phyloP scores from a whole-genome alignment of 2,329 filamentous ascomycete genomes.

The Alternaria sp. region DNA sequence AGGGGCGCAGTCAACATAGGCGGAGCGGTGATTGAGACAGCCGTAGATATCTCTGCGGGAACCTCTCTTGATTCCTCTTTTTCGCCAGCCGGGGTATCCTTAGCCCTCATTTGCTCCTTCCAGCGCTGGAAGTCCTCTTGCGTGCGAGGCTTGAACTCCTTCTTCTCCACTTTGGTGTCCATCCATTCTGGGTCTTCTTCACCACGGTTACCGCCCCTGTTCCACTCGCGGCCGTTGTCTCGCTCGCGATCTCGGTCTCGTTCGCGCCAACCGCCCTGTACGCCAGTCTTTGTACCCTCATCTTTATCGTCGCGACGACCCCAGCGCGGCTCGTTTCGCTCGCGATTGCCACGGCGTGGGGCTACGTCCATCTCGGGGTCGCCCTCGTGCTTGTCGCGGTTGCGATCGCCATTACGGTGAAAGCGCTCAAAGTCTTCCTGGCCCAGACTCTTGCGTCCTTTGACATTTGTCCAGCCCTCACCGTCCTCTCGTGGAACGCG shows the following conservation, averaged over 20 bases:
- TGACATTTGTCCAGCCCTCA: constrained; percentile 77
- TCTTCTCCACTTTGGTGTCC: constrained; percentile 69
- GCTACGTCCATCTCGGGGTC: constrained; percentile 53
- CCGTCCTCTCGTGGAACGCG: constrained; percentile 59
- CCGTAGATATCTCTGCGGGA: constrained; percentile 24
- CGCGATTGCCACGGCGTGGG: constrained; percentile 67
- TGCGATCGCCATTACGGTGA: constrained; percentile 59
- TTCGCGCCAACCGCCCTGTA: constrained; percentile 66
- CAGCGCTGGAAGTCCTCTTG: constrained; percentile 93
- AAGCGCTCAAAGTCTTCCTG: constrained; percentile 75
- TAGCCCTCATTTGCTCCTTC: constrained; percentile 87
- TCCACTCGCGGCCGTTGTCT: constrained; percentile 61
- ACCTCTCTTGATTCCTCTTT: constrained; percentile 49
- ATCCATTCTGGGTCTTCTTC: constrained; percentile 86
- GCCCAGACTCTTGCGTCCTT: constrained; percentile 75
- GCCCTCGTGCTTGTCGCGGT: constrained; percentile 57
- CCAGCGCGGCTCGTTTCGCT: constrained; percentile 75
- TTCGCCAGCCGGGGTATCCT: constrained; percentile 56
- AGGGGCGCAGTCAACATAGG: constrained; percentile 50
- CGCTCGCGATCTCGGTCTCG: constrained; percentile 43
- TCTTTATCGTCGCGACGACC: constrained; percentile 65
- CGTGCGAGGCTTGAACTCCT: constrained; percentile 74
- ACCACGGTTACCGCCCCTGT: constrained; percentile 59
- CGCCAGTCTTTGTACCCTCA: constrained; percentile 52
- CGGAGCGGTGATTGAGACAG: constrained; percentile 24